These are phyloP conservation scores for Kregervanrija pseudodelftensis DNA, from an alignment of 805 yeast genomes.

Conservation along the genomic window DNA sequence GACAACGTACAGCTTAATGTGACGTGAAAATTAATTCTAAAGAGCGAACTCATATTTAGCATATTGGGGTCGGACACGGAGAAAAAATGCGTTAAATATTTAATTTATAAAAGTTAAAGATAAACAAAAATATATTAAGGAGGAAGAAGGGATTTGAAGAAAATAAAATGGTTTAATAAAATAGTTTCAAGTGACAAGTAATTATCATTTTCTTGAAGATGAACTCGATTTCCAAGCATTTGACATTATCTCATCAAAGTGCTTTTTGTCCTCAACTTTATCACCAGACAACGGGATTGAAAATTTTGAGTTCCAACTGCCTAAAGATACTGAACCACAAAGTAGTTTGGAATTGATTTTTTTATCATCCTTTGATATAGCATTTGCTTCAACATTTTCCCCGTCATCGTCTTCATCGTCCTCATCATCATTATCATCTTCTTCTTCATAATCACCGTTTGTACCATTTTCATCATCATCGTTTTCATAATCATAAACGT, in stretches of 20 bases:
- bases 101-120: not conserved
- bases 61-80: too few relatives aligned
- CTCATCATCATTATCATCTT: slow-evolving; percentile 1
- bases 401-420: slow-evolving; percentile 11
- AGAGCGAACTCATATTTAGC: too few relatives aligned
- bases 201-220: too few relatives aligned
- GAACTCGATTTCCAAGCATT: slow-evolving; percentile 16
- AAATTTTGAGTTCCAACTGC: slow-evolving; percentile 15
- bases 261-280: slow-evolving; percentile 9
- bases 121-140: not conserved
- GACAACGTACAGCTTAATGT: too few relatives aligned
- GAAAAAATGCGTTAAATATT: too few relatives aligned
- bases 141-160: not conserved
- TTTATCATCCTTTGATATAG: slow-evolving; percentile 19
- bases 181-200: not conserved
- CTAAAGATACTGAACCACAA: slow-evolving; percentile 16
- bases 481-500: slow-evolving; percentile 1
- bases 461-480: not conserved
- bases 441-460: not conserved
- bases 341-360: slow-evolving; percentile 4
- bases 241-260: slow-evolving; percentile 15
- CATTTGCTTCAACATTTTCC: slow-evolving; percentile 15
- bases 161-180: not conserved
- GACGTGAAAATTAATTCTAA: too few relatives aligned
- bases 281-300: slow-evolving; percentile 11